Base-by-base conservation (phyloP, 2,329 filamentous ascomycete genomes). In the Seiridium unicorne region DNA sequence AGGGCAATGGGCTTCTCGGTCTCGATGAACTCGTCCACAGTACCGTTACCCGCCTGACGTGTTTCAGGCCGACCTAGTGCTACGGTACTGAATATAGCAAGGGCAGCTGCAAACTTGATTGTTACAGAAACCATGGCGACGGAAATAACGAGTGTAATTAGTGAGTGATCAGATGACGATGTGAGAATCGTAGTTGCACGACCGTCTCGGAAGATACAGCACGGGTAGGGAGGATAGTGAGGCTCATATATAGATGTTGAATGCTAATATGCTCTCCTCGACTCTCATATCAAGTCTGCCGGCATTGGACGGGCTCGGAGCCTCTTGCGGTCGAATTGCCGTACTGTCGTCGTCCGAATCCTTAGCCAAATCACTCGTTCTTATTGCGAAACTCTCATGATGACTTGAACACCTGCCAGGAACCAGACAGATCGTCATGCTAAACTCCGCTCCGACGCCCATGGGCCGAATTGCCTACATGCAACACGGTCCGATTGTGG, bases 1-100 rank as follows among this genome's bases (percentile, higher is more conserved):
- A 84, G 73, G 7, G 84, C 79, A 60, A 83, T 72, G 0, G 72
- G 66, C 26, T 74, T 77, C 65, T 86, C 79, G 1, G 71, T 68
- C 5, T 75, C 66, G 55, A 86, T 72, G 63, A 77, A 82, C 44
- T 48, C 44, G 40, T 67, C 64, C 13, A 58, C 44, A 7, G 49
- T 6, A 9, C n/a, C 32, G 10, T 31, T 31, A 11, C 10, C 32
- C 26, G 47, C 34, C 49, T 51, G 49, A n/a, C 49, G 49, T 10
- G 36, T 38, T 36, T n/a, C 18, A 6, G 49, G 49, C 7, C 49
- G 49, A 5, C 26, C 49, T 5, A 18, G 11, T 35, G 49, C 32
- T 4, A 51, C 3, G n/a, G 49, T n/a, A 26, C 31, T 26, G 49
- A 51, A 38, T 3, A 6, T 31, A 13, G 49, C 49, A 34, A 51